phyloP scores from a whole-genome alignment of 2,329 filamentous ascomycete species.

The Arthrobotrys sphaeroides region DNA sequence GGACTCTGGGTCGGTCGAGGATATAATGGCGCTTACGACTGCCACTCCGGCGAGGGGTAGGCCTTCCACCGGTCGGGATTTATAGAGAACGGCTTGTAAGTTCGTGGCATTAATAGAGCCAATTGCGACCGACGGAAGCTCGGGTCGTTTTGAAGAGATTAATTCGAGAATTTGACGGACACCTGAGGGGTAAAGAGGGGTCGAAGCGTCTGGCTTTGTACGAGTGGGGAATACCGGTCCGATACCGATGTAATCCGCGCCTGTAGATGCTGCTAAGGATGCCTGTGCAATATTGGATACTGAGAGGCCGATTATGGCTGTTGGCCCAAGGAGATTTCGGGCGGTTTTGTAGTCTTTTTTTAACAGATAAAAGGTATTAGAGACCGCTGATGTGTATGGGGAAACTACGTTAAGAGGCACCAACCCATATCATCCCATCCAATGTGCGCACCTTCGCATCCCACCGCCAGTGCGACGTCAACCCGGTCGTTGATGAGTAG shows the following conservation, averaged over 20 bases:
- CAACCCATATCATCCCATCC: slow-evolving; percentile 91
- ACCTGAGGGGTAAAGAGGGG: slow-evolving; percentile 70
- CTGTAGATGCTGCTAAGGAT: slow-evolving; percentile 73
- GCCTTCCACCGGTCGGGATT: slow-evolving; percentile 64
- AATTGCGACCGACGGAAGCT: slow-evolving; percentile 78
- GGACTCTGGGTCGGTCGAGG: slow-evolving; percentile 72
- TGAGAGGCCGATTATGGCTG: slow-evolving; percentile 87
- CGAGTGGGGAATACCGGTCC: slow-evolving; percentile 87
- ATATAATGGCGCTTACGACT: slow-evolving; percentile 87
- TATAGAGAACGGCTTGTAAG: slow-evolving; percentile 76
- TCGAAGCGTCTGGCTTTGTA: slow-evolving; percentile 68
- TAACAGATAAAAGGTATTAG: neutral
- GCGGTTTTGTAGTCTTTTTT: slow-evolving; percentile 71
- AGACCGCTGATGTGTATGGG: neutral
- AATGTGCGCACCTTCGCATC: slow-evolving; percentile 90
- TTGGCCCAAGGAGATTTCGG: slow-evolving; percentile 75
- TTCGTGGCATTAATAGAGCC: slow-evolving; percentile 86
- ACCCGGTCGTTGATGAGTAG: slow-evolving; percentile 93
- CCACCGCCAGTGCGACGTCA: slow-evolving; percentile 84
- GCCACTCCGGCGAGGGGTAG: slow-evolving; percentile 82
- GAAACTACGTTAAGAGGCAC: slow-evolving; percentile 56
- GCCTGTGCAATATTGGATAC: slow-evolving; percentile 80
- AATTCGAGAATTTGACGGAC: slow-evolving; percentile 72
- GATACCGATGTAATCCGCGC: slow-evolving; percentile 91
- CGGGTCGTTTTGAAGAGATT: slow-evolving; percentile 64